These are phyloP conservation scores for Ascocoryne sarcoides DNA, from an alignment of 2,329 filamentous ascomycete species.

Conservation along the genomic window DNA sequence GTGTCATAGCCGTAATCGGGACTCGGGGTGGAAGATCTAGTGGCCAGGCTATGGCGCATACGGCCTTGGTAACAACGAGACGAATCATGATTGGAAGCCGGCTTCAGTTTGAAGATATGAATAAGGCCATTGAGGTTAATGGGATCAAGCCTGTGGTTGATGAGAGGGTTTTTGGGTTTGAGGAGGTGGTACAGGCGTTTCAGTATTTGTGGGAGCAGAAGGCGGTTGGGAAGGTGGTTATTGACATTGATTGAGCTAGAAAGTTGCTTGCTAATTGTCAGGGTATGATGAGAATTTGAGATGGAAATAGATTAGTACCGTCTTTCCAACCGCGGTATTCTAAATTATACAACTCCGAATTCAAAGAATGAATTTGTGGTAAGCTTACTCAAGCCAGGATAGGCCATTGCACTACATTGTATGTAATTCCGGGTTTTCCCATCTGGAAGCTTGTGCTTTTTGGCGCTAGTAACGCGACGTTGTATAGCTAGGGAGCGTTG, in stretches of 20 bases:
- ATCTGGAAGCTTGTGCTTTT: too few species aligned
- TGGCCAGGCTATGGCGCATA: not conserved
- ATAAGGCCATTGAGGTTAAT: conserved; percentile 39
- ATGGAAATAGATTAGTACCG: too few species aligned
- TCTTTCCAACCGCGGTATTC: too few species aligned
- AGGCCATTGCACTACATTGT: too few species aligned
- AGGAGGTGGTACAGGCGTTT: conserved; percentile 33
- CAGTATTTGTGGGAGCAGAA: conserved; percentile 30
- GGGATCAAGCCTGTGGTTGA: conserved; percentile 40
- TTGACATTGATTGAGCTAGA: conserved; percentile 30
- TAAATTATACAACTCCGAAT: too few species aligned
- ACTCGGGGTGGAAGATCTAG: conserved; percentile 19
- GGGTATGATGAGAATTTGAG: too few species aligned
- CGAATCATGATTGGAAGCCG: conserved; percentile 40
- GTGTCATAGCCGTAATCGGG: conserved; percentile 33
- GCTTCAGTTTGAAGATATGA: conserved; percentile 43
- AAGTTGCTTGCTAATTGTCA: too few species aligned
- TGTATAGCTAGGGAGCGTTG: too few species aligned
- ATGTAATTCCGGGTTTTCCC: too few species aligned
- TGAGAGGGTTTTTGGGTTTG: conserved; percentile 35
- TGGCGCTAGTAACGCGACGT: too few species aligned
- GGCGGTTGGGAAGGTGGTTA: conserved; percentile 40
- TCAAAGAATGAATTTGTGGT: too few species aligned
- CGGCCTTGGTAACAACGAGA: conserved; percentile 33
- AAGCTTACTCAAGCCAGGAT: too few species aligned